phyloP scores from a whole-genome alignment of 2,329 filamentous ascomycete genomes.

The Huntiella bhutanensis region DNA sequence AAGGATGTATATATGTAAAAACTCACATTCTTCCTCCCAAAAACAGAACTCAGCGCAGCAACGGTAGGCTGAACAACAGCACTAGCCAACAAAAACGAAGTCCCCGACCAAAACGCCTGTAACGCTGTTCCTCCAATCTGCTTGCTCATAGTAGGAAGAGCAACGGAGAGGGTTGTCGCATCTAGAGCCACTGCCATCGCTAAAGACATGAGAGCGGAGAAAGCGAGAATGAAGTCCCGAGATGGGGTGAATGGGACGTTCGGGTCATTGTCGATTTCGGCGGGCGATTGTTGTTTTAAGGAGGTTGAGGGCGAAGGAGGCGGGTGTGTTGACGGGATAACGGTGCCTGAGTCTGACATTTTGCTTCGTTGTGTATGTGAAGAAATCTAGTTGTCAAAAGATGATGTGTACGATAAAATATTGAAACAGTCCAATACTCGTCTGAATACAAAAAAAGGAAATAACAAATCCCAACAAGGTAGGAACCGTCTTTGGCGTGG shows the following conservation, averaged over 20 bases:
- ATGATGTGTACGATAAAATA: too few relatives aligned
- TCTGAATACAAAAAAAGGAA: too few relatives aligned
- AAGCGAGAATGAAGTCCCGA: conserved; percentile 26
- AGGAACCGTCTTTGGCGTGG: too few relatives aligned
- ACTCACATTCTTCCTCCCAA: conserved; percentile 18
- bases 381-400: too few relatives aligned
- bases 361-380: neutral
- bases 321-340: neutral
- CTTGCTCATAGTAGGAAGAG: conserved; percentile 24
- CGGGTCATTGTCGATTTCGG: neutral
- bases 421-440: too few relatives aligned
- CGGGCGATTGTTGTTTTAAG: neutral
- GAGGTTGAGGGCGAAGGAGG: neutral
- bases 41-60: conserved; percentile 20
- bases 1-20: neutral
- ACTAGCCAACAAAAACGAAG: conserved; percentile 47
- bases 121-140: conserved; percentile 34
- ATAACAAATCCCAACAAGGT: too few relatives aligned
- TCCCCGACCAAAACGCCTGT: conserved; percentile 54
- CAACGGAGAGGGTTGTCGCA: conserved; percentile 17
- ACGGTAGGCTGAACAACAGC: conserved; percentile 38
- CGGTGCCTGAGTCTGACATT: conserved; percentile 3
- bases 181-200: conserved; percentile 31
- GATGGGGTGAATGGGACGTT: conserved; percentile 17
- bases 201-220: conserved; percentile 30